phyloP scores from a whole-genome alignment of 116 monocot species.

The Papilionanthe hybrid region DNA sequence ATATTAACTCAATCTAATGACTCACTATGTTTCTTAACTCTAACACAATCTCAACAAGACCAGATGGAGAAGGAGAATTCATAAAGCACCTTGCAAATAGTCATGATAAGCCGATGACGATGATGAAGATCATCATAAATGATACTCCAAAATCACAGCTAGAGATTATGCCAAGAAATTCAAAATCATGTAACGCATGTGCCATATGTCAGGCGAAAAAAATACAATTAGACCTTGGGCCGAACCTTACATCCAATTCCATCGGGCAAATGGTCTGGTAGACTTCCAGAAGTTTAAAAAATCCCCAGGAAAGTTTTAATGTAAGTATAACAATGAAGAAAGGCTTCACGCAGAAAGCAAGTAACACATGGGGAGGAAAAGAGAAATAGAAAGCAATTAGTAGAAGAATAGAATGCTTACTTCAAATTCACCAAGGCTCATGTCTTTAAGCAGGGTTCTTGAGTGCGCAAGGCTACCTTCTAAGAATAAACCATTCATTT shows the following conservation, averaged over 20 bases:
- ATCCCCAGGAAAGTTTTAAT: no score
- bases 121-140: no score
- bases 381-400: not conserved
- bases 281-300: no score
- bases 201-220: not conserved
- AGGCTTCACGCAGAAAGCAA: not conserved
- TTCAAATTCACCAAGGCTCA: not conserved
- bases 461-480: not conserved
- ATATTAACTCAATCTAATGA: no score
- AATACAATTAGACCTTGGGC: not conserved
- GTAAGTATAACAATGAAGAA: not conserved
- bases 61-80: no score
- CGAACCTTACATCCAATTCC: not conserved
- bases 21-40: no score
- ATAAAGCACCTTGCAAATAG: no score
- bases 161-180: not conserved
- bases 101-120: no score
- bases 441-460: conserved; percentile 7
- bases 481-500: not conserved
- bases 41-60: no score
- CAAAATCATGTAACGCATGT: not conserved
- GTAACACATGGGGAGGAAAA: not conserved
- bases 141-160: no score
- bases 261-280: no score
- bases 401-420: not conserved